phyloP scores from a whole-genome alignment of 768 basidiomycete species.

The Termitomyces sp. region DNA sequence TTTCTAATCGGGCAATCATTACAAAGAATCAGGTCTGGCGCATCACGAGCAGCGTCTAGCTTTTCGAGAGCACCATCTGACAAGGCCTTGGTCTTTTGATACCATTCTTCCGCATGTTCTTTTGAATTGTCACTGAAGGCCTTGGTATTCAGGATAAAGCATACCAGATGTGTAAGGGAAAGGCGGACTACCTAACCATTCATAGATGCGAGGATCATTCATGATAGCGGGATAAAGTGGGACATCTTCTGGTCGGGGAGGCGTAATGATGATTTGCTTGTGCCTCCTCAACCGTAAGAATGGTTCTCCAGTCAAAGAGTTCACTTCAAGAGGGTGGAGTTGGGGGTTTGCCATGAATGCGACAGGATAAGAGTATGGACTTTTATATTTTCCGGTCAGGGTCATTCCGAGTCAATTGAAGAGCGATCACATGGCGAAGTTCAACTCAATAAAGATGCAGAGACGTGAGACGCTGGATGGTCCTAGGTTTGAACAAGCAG shows the following conservation, averaged over 20 bases:
- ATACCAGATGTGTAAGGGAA: constrained; percentile 49
- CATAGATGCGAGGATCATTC: constrained; percentile 50
- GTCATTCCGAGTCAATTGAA: not conserved
- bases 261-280: constrained; percentile 57
- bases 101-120: constrained; percentile 37
- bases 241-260: constrained; percentile 41
- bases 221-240: constrained; percentile 33
- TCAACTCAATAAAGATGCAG: not conserved
- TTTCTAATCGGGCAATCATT: constrained; percentile 46
- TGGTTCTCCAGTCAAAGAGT: constrained; percentile 34
- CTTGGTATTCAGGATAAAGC: not conserved
- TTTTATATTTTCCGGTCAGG: not conserved
- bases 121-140: not conserved
- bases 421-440: not conserved
- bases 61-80: constrained; percentile 32
- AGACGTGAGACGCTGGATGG: not conserved
- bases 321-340: constrained; percentile 32
- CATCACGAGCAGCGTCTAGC: constrained; percentile 26
- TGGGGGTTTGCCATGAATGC: constrained; percentile 25
- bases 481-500: not conserved
- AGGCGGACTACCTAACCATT: constrained; percentile 47
- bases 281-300: constrained; percentile 53
- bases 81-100: constrained; percentile 23
- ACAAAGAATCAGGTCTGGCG: constrained; percentile 31
- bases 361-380: not conserved